These are phyloP conservation scores for Cladosporium phlei DNA, from an alignment of 2,329 filamentous ascomycete genomes.

Conservation along the genomic window DNA sequence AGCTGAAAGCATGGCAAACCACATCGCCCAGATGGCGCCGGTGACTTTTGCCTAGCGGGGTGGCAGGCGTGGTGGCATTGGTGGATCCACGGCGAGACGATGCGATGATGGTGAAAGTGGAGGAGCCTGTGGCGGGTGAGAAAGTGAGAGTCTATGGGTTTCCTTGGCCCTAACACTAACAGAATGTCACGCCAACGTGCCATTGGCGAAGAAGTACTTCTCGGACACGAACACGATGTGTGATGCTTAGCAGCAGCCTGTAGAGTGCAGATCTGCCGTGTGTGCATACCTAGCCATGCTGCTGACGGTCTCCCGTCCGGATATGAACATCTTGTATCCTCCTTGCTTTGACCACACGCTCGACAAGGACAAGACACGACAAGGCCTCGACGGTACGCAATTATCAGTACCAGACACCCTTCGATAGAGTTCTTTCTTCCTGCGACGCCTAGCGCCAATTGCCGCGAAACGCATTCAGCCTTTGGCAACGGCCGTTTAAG, in stretches of 20 bases:
- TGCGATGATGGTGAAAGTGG: neutral
- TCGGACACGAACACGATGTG: too few relatives aligned
- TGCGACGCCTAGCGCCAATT: neutral
- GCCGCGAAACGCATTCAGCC: neutral
- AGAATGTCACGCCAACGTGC: too few relatives aligned
- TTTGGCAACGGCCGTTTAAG: neutral
- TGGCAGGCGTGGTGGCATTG: neutral
- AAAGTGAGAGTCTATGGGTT: too few relatives aligned
- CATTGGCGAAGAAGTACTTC: too few relatives aligned
- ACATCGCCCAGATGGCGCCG: too few relatives aligned
- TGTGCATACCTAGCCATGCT: neutral
- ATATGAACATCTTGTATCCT: neutral
- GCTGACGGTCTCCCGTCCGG: neutral
- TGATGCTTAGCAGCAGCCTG: neutral
- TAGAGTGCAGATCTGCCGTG: neutral
- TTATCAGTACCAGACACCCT: neutral
- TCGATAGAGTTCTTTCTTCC: conserved; percentile 4
- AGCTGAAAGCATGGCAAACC: too few relatives aligned
- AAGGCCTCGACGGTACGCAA: too few relatives aligned
- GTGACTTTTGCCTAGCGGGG: neutral
- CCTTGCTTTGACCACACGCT: neutral
- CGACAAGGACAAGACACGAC: too few relatives aligned
- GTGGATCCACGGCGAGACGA: too few relatives aligned
- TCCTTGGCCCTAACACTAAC: too few relatives aligned
- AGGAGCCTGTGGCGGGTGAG: neutral